Evolutionary conservation across 306 rosid genomes (phyloP), one percentile per base, ranked within the genome.

Genomic region (Nissolia schottii): DNA sequence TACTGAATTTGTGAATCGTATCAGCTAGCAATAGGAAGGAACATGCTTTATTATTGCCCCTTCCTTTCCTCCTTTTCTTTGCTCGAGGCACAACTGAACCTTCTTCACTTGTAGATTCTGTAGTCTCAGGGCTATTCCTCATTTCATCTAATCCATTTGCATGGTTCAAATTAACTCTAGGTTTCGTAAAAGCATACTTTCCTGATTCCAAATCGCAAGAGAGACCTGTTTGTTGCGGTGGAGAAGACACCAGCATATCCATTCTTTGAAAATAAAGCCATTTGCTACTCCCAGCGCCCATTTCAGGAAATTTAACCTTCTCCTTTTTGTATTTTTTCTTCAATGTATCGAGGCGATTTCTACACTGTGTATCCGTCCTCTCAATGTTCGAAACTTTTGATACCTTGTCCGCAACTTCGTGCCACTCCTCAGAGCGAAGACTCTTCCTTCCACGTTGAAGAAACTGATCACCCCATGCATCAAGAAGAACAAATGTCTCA

Each of bases 281-380:
- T 68, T 84, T 88, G 80, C 83, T 79, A 25, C 64, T 57, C 19
- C 80, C 79, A 55, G 66, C 79, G 23, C 70, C 78, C 10, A 67
- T 45, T 67, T 82, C 89, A 13, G 69, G 37, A 19, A 84, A 81
- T 59, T 76, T 90, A 14, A 34, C 43, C 85, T 84, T 93, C 86
- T 93, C 96, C 77, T 93, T 93, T 53, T 93, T 90, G 84, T 90
- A 93, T 63, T 90, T 93, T 77, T 90, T 90, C 85, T 93, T 93
- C 82, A 93, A 76, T 34, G 96, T 90, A 72, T 93, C 98, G n/a
- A 93, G 74, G 16, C 91, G 91, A 75, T 90, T 93, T 41, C 98
- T 81, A 63, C 98, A 93, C 61, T 93, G 98, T 18, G 93, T 88
- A 68, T 83, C 96, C 3, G 96, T 90, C 82, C 87, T 90, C 31